Evolutionary conservation across 2,329 filamentous ascomycete genomes (phyloP).

Genomic region (Colletotrichum destructivum): DNA sequence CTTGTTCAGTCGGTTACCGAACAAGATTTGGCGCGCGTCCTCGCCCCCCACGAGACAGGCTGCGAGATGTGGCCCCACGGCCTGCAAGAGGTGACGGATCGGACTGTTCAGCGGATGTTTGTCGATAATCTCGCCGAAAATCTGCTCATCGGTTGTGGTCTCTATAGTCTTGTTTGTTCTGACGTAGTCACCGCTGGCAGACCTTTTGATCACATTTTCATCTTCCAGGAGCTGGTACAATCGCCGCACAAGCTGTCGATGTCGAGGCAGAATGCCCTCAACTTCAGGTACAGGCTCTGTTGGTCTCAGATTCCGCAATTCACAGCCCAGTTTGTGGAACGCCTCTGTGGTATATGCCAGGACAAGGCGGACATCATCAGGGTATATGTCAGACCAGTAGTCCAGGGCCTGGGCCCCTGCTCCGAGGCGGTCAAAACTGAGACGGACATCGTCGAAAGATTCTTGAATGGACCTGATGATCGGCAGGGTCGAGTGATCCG

Average conservation of each 20-base stretch:
- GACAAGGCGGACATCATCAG: constrained; percentile 49
- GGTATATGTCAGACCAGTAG: constrained; percentile 50
- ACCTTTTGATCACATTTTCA: constrained; percentile 10
- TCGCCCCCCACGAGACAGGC: constrained; percentile 54
- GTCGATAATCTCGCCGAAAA: constrained; percentile 48
- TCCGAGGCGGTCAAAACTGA: constrained; percentile 28
- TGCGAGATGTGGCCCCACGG: constrained; percentile 53
- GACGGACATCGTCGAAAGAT: background rate
- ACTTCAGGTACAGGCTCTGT: constrained; percentile 46
- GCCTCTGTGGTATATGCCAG: constrained; percentile 52
- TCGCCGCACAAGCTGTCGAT: constrained; percentile 48
- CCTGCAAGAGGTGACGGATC: constrained; percentile 51
- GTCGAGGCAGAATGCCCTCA: constrained; percentile 42
- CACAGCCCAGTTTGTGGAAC: constrained; percentile 49
- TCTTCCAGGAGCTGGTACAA: constrained; percentile 49
- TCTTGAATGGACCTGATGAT: background rate
- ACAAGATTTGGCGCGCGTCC: constrained; percentile 57
- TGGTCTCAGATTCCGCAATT: constrained; percentile 41
- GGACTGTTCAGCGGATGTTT: constrained; percentile 51
- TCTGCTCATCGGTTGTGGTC: constrained; percentile 29
- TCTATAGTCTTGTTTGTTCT: constrained; percentile 29
- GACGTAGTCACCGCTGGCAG: constrained; percentile 27
- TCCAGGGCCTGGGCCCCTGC: constrained; percentile 13
- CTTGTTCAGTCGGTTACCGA: constrained; percentile 49
- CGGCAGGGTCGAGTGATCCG: background rate